Evolutionary conservation across 2,329 filamentous ascomycete genomes (phyloP).

Genomic region (Fusarium robinianum): DNA sequence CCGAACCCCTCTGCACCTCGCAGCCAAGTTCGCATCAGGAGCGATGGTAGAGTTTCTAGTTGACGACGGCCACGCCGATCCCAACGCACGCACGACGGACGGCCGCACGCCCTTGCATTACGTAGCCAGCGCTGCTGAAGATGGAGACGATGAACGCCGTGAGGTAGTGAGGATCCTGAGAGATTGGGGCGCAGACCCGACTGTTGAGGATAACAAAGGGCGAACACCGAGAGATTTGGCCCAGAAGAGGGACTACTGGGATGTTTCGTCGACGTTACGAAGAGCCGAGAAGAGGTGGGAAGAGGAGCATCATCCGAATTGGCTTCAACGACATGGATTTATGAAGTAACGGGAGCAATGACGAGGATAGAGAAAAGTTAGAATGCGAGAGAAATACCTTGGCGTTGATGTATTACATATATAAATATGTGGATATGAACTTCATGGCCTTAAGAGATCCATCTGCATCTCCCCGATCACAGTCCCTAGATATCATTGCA

Average conservation of each 20-base stretch:
- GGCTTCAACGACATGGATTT: conserved; percentile 37
- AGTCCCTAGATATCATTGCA: no score
- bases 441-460: no score
- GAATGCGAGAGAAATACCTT: no score
- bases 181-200: conserved; percentile 39
- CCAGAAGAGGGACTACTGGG: conserved; percentile 41
- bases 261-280: conserved; percentile 40
- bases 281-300: conserved; percentile 43
- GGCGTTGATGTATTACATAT: no score
- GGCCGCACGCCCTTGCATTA: conserved; percentile 42
- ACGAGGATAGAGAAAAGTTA: no score
- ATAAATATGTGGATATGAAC: no score
- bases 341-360: no score
- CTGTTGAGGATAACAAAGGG: conserved; percentile 33
- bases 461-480: no score
- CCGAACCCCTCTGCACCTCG: conserved; percentile 40
- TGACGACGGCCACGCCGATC: conserved; percentile 38
- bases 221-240: conserved; percentile 40
- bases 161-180: conserved; percentile 39
- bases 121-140: conserved; percentile 37
- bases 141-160: conserved; percentile 39
- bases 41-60: conserved; percentile 41
- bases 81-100: conserved; percentile 36
- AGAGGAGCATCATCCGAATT: conserved; percentile 37
- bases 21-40: conserved; percentile 37